phyloP scores from a whole-genome alignment of 169 alveolate genomes.

The Plasmodium chabaudi region DNA sequence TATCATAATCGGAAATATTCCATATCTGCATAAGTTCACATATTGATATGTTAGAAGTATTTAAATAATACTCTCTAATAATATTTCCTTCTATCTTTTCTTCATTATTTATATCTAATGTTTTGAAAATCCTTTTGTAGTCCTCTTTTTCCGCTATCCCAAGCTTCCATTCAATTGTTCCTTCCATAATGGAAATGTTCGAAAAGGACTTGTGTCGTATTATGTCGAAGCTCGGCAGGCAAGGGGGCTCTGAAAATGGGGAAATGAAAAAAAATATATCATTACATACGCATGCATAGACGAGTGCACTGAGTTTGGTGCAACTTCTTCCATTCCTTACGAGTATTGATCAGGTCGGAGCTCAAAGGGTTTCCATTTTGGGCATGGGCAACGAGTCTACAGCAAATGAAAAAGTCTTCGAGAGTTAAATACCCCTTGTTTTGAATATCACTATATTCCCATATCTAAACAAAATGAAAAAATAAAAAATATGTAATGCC shows the following conservation, averaged over 20 bases:
- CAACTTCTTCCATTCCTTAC: slow-evolving; percentile 14
- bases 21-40: slow-evolving; percentile 74
- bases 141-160: slow-evolving; percentile 25
- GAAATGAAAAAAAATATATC: neutral
- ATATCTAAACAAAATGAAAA: slow-evolving; percentile 67
- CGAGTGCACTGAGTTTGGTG: too few relatives aligned
- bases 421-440: slow-evolving; percentile 82
- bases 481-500: neutral
- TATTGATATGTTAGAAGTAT: slow-evolving; percentile 37
- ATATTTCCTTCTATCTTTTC: slow-evolving; percentile 50
- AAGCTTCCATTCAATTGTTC: slow-evolving; percentile 31
- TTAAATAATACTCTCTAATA: slow-evolving; percentile 58
- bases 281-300: too few relatives aligned
- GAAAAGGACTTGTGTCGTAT: slow-evolving; percentile 67
- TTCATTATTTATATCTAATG: slow-evolving; percentile 55
- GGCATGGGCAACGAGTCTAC: slow-evolving; percentile 91
- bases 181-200: slow-evolving; percentile 62
- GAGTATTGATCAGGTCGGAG: slow-evolving; percentile 32
- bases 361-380: slow-evolving; percentile 83
- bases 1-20: slow-evolving; percentile 56
- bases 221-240: slow-evolving; percentile 65
- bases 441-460: slow-evolving; percentile 85
- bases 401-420: slow-evolving; percentile 90
- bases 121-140: slow-evolving; percentile 29
- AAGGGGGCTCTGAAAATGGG: slow-evolving; percentile 36